Evolutionary conservation across 768 basidiomycete species (phyloP).

Genomic region (Rhizopogon vesiculosus): DNA sequence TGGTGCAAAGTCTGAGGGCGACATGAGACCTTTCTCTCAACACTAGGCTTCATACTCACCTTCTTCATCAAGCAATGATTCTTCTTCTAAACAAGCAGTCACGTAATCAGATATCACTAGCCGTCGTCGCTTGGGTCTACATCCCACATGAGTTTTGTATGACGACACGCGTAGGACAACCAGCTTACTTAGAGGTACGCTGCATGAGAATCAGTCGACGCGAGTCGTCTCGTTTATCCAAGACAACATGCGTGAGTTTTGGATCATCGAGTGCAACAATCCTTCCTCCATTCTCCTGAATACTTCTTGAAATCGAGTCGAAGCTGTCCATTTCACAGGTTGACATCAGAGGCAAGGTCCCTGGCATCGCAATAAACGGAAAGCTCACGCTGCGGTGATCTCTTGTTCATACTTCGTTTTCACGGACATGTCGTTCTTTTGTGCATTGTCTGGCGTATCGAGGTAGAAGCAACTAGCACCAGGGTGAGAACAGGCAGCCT

Average conservation of each 20-base stretch:
- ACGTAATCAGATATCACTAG: conserved; percentile 78
- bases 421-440: conserved; percentile 54
- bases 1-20: conserved; percentile 19
- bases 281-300: conserved; percentile 69
- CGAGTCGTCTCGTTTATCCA: conserved; percentile 78
- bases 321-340: conserved; percentile 42
- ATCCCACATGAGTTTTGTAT: conserved; percentile 10
- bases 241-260: conserved; percentile 80
- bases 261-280: conserved; percentile 66
- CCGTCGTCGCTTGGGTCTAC: conserved; percentile 76
- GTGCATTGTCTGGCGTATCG: conserved; percentile 75
- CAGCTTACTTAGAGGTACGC: conserved; percentile 63
- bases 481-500: background rate
- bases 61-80: conserved; percentile 80
- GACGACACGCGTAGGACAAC: conserved; percentile 16
- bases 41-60: conserved; percentile 40
- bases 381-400: conserved; percentile 50
- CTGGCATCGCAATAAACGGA: background rate
- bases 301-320: conserved; percentile 39
- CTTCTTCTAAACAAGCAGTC: conserved; percentile 75
- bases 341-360: background rate
- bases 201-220: conserved; percentile 68
- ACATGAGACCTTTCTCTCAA: background rate
- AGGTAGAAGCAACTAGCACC: conserved; percentile 79
- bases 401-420: conserved; percentile 48